These are phyloP conservation scores for Canavalia gladiata DNA, from an alignment of 306 rosid genomes.

Conservation along the genomic window DNA sequence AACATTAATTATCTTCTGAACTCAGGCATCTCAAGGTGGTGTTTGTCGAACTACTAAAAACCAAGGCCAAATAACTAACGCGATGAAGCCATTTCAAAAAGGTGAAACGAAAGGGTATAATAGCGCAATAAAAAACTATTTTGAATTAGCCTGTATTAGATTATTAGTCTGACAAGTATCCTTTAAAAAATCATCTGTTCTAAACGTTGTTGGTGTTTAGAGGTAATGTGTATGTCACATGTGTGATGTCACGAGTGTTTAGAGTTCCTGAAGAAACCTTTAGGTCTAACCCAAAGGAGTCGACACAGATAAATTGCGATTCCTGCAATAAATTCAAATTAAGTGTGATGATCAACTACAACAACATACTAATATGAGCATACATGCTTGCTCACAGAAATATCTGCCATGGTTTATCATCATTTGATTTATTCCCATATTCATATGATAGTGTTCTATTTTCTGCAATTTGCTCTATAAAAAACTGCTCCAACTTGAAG, in stretches of 20 bases:
- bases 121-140: background rate
- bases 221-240: background rate
- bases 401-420: background rate
- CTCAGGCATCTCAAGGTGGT: slow-evolving; percentile 23
- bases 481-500: background rate
- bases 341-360: slow-evolving; percentile 31
- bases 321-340: slow-evolving; percentile 59
- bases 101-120: background rate
- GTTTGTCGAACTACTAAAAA: background rate
- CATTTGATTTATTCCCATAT: background rate
- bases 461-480: background rate
- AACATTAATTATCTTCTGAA: background rate
- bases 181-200: background rate
- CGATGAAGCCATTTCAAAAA: slow-evolving; percentile 1
- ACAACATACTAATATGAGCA: background rate
- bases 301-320: slow-evolving; percentile 67
- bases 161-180: background rate
- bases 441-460: background rate
- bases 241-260: too few relatives aligned
- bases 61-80: background rate
- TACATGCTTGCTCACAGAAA: slow-evolving; percentile 3
- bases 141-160: slow-evolving; percentile 20
- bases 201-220: background rate
- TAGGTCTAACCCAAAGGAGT: slow-evolving; percentile 75
- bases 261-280: slow-evolving; percentile 76